A percentile compares a stretch with the other conserved stretches of the same genome.
Evolutionary conservation across 1,284 basidiomycete genomes (phyloP).

Genomic region (Kwoniella shivajii): DNA sequence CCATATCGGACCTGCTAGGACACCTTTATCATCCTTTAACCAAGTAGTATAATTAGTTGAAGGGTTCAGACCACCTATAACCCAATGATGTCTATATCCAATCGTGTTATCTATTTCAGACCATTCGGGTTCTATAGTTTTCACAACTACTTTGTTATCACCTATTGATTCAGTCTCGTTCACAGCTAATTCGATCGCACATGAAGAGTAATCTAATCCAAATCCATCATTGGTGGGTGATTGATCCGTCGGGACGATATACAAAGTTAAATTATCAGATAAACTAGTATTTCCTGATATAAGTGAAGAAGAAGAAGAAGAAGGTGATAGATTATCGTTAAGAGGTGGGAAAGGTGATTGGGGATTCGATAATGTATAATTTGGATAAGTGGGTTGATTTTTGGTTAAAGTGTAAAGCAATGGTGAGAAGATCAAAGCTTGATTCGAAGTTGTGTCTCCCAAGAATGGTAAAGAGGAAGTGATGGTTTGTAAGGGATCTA

Average conservation of each 20-base stretch:
- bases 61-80: conserved; percentile 29
- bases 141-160: conserved; percentile 21
- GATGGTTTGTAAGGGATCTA: conserved; percentile 59
- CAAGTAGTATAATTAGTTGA: conserved; percentile 51
- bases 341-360: conserved; percentile 59
- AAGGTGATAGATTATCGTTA: conserved; percentile 23
- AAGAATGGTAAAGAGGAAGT: conserved; percentile 61
- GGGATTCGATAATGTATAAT: conserved; percentile 72
- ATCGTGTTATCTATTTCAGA: conserved; percentile 30
- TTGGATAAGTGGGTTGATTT: conserved; percentile 66
- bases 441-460: conserved; percentile 74
- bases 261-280: conserved; percentile 50
- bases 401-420: conserved; percentile 56
- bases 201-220: conserved; percentile 55
- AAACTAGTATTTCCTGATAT: conserved; percentile 60
- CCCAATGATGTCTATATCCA: conserved; percentile 42
- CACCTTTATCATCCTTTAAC: conserved; percentile 28
- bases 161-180: conserved; percentile 27
- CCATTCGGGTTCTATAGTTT: conserved; percentile 28
- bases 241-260: conserved; percentile 49
- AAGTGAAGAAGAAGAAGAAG: conserved; percentile 47
- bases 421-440: conserved; percentile 75
- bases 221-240: conserved; percentile 53
- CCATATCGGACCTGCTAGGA: conserved; percentile 43
- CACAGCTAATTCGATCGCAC: conserved; percentile 30